Base-by-base conservation (phyloP, 176 grass and related monocot genomes). In the Phoenix dactylifera region DNA sequence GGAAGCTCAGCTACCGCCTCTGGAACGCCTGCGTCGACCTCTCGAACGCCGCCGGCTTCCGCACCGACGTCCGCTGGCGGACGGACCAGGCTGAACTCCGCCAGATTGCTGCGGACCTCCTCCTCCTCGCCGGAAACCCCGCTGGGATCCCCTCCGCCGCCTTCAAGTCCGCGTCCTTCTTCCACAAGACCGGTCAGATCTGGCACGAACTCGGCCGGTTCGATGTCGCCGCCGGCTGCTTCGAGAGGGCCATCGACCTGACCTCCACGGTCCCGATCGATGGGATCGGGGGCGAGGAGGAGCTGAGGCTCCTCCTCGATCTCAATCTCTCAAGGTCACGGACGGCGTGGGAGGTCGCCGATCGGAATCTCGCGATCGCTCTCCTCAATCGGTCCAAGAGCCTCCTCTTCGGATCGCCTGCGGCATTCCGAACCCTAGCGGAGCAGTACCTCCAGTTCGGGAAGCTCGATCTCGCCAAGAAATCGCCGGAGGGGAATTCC, bases 1-100 rank as follows among this genome's bases (percentile, higher is more conserved):
- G 93, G 87, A 81, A 72, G 66, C 79, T 98, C 69, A 83, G 70
- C 63, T 80, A 78, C 81, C 93, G 93, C 59, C 84, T 98, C 59
- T 98, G 87, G 87, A 98, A 98, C 67, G 81, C 87, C 54, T 83
- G 67, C 57, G 75, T 88, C 81, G 93, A 92, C 71, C 78, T 89
- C 81, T 77, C 80, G 80, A 94, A 88, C 71, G 68, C 64, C 65
- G 39, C 39, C 51, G 50, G 68, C 64, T n/a, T 79, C 15, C 56
- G 65, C 18, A 26, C 54, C 26, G 18, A 44, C 18, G 44, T 15
- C 12, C 1, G 19, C 62, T n/a, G 44, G 35, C 48, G 22, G 44
- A 61, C 20, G 28, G 78, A 65, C 16, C 75, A 80, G 62, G 83
- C 84, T n/a, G 84, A 92, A 63, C 68, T 97, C 59, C 78, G 93